Evolutionary conservation across 345 rosid genomes (phyloP).

Genomic region (Linum usitatissimum): DNA sequence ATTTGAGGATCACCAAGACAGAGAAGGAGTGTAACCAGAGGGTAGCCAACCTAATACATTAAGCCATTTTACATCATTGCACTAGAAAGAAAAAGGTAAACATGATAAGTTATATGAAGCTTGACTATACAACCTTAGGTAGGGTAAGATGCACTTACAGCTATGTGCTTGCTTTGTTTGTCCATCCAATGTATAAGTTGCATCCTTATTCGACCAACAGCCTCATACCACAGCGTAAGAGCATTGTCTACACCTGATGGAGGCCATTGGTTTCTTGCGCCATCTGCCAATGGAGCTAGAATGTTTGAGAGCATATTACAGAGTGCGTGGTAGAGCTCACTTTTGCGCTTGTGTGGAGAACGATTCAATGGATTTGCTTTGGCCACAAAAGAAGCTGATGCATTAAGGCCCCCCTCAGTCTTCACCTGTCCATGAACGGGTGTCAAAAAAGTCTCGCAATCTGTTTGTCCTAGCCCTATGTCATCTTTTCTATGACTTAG

Average conservation of each 20-base stretch:
- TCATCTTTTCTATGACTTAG: neutral
- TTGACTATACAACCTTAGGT: neutral
- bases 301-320: constrained; percentile 97
- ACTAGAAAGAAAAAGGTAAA: too few relatives aligned
- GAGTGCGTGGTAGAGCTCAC: constrained; percentile 92
- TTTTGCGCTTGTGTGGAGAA: constrained; percentile 81
- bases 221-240: constrained; percentile 87
- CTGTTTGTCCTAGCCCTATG: neutral
- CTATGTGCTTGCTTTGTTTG: constrained; percentile 92
- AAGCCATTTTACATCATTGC: neutral
- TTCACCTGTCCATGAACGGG: constrained; percentile 49
- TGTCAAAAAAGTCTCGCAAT: neutral
- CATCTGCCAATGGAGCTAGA: constrained; percentile 89
- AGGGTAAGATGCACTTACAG: constrained; percentile 42
- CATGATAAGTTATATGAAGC: too few relatives aligned
- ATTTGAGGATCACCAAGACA: constrained; percentile 96
- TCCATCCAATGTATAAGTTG: constrained; percentile 95
- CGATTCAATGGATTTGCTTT: constrained; percentile 95
- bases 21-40: constrained; percentile 94
- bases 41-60: constrained; percentile 77
- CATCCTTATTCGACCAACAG: constrained; percentile 82
- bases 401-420: constrained; percentile 96
- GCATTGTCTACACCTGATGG: constrained; percentile 92
- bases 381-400: constrained; percentile 95
- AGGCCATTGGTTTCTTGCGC: constrained; percentile 95